These are phyloP conservation scores for Hippophae gyantsensis DNA, from an alignment of 306 rosid species.

Conservation along the genomic window DNA sequence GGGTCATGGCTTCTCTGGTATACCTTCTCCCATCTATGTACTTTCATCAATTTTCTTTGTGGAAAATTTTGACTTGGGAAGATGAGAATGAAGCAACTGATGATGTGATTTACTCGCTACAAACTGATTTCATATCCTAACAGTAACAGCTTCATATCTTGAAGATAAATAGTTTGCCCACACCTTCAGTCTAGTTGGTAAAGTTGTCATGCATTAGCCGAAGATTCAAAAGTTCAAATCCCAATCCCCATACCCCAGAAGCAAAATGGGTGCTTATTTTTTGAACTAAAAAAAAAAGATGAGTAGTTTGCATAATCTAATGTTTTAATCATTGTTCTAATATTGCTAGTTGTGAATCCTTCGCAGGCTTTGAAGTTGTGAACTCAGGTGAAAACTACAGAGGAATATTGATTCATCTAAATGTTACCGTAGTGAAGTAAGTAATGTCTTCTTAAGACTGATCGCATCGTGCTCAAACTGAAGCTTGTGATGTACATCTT, in stretches of 20 bases:
- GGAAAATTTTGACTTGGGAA: background rate
- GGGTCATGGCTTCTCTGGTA: slow-evolving; percentile 34
- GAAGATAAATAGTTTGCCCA: background rate
- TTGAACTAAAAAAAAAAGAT: no score
- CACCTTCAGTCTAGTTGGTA: background rate
- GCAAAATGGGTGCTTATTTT: no score
- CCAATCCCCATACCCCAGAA: no score
- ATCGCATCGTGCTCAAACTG: no score
- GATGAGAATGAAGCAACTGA: background rate
- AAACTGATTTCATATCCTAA: background rate
- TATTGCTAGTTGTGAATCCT: slow-evolving; percentile 11
- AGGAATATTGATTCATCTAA: background rate
- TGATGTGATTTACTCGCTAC: no score
- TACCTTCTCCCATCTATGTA: background rate
- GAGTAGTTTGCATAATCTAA: no score
- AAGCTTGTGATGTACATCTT: no score
- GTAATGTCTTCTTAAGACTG: no score
- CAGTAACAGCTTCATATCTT: background rate
- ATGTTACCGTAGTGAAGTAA: background rate
- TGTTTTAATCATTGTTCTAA: no score
- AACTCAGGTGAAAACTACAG: slow-evolving; percentile 16
- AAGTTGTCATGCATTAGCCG: no score
- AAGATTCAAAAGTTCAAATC: no score
- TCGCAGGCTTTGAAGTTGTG: slow-evolving; percentile 47
- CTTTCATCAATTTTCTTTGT: background rate